phyloP scores from a whole-genome alignment of 192 early-diverging fungal genomes.

The Jimgerdemannia lactiflua region DNA sequence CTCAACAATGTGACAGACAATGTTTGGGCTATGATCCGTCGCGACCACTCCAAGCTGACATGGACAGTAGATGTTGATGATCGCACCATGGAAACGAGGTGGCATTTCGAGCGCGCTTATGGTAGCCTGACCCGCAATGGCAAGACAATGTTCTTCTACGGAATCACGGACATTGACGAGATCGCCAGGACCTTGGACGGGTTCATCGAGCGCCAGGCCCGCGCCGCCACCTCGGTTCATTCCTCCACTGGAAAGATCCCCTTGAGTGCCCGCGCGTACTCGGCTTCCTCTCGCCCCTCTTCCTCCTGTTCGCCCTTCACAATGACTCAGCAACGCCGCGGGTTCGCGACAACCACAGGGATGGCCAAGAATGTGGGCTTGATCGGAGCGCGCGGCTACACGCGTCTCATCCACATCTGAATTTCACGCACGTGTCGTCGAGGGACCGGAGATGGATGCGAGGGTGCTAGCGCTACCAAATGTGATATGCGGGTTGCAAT shows the following conservation, averaged over 20 bases:
- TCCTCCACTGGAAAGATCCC: conserved; percentile 18
- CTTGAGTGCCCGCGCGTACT: conserved; percentile 54
- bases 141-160: conserved; percentile 91
- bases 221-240: conserved; percentile 9
- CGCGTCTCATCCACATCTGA: conserved; percentile 82
- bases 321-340: conserved; percentile 43
- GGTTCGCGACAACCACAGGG: conserved; percentile 50
- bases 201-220: conserved; percentile 37
- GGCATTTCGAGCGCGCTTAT: conserved; percentile 96
- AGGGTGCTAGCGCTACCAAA: conserved; percentile 99
- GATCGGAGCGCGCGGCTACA: conserved; percentile 97
- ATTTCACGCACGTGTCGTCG: conserved; percentile 89
- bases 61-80: conserved; percentile 83
- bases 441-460: conserved; percentile 70
- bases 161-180: conserved; percentile 78
- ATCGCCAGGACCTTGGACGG: conserved; percentile 67
- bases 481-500: conserved; percentile 80
- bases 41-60: conserved; percentile 77
- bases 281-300: conserved; percentile 39
- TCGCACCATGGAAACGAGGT: conserved; percentile 59
- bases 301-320: conserved; percentile 3
- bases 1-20: conserved; percentile 98
- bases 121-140: conserved; percentile 78
- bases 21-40: conserved; percentile 84
- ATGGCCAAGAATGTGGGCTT: conserved; percentile 68